phyloP scores from a whole-genome alignment of 495 filamentous ascomycete genomes.

The Podospora anserina region DNA sequence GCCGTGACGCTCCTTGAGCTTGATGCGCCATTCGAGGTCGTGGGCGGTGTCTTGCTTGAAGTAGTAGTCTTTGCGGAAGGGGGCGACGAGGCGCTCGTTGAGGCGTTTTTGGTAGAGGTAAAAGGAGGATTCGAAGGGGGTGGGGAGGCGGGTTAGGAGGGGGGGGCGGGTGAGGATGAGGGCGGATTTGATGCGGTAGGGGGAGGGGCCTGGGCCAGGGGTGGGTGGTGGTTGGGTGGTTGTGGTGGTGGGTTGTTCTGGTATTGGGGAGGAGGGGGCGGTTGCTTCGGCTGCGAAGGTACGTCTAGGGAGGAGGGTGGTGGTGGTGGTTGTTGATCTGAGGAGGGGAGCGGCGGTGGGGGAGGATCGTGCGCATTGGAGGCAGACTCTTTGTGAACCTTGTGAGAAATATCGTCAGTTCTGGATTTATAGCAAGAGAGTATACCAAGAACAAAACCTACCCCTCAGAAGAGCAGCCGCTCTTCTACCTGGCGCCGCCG shows the following conservation, averaged over 20 bases:
- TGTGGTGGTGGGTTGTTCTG: constrained; percentile 7
- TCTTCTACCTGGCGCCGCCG: constrained; percentile 51
- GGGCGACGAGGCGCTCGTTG: constrained; percentile 85
- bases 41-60: constrained; percentile 86
- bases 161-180: constrained; percentile 87
- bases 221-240: constrained; percentile 14
- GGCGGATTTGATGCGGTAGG: constrained; percentile 70
- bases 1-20: constrained; percentile 64
- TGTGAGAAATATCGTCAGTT: not conserved
- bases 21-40: constrained; percentile 87
- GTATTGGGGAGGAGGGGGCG: not conserved
- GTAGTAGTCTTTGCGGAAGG: constrained; percentile 92
- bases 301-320: constrained; percentile 2
- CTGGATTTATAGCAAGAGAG: not conserved
- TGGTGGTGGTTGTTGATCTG: constrained; percentile 5
- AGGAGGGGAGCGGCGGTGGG: not conserved
- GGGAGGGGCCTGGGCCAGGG: constrained; percentile 24
- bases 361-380: constrained; percentile 21
- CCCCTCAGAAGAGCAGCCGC: constrained; percentile 41
- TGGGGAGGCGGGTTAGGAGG: constrained; percentile 75
- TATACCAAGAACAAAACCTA: constrained; percentile 21
- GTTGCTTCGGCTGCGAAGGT: constrained; percentile 22
- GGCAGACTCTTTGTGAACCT: constrained; percentile 24
- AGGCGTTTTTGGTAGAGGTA: constrained; percentile 96
- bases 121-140: constrained; percentile 85